A percentile compares a stretch with the other conserved stretches of the same genome.
These are phyloP conservation scores for Fusarium burgessii DNA, from an alignment of 2,329 filamentous ascomycete species.

Conservation along the genomic window DNA sequence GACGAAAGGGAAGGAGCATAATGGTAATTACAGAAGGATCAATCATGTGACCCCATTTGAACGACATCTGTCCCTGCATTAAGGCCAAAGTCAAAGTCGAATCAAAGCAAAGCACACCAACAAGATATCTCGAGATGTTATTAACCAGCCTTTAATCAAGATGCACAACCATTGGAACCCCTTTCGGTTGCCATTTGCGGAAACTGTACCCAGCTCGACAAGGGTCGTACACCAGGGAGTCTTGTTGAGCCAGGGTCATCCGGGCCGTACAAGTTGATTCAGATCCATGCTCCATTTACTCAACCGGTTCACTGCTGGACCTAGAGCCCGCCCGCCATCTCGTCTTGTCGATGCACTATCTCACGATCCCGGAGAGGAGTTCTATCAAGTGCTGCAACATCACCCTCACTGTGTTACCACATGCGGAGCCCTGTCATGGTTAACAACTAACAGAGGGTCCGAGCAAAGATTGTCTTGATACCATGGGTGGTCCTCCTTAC, in stretches of 20 bases:
- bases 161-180: constrained; percentile 28
- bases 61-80: constrained; percentile 20
- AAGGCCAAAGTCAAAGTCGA: constrained; percentile 1
- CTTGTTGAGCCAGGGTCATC: constrained; percentile 32
- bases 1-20: constrained; percentile 18
- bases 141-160: neutral
- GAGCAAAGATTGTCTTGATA: constrained; percentile 30
- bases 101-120: neutral
- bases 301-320: constrained; percentile 28
- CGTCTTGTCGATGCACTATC: constrained; percentile 39
- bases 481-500: neutral
- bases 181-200: constrained; percentile 38
- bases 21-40: neutral
- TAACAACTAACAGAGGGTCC: constrained; percentile 28
- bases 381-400: constrained; percentile 31
- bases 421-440: constrained; percentile 24
- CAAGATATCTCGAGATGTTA: neutral
- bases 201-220: constrained; percentile 33
- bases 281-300: constrained; percentile 38
- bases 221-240: constrained; percentile 26
- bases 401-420: constrained; percentile 28
- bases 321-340: constrained; percentile 24
- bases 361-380: constrained; percentile 32
- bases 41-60: neutral
- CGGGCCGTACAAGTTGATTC: constrained; percentile 42